Conservation (phyloP, 345 rosid species). For the Durio zibethinus region DNA sequence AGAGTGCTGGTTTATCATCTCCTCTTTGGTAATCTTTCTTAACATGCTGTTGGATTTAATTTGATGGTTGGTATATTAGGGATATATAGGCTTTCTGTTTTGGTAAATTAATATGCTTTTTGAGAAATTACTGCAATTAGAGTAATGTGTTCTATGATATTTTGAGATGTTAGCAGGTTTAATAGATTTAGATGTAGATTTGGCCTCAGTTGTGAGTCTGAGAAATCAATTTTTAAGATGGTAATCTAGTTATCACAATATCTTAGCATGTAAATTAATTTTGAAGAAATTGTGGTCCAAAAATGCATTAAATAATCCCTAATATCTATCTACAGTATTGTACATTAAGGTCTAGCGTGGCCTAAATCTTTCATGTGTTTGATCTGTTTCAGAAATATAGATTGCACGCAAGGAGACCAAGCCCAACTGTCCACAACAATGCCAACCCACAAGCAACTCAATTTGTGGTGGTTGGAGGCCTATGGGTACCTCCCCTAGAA, state of each 20-base stretch:
- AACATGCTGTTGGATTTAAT: neutral
- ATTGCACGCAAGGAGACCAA: constrained; percentile 81
- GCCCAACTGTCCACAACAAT: constrained; percentile 37
- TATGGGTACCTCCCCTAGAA: constrained; percentile 78
- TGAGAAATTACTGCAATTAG: neutral
- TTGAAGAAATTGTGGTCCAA: neutral
- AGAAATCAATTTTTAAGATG: neutral
- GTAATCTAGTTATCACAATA: neutral
- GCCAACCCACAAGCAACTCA: constrained; percentile 62
- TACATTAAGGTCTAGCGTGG: neutral
- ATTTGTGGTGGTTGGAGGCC: constrained; percentile 83
- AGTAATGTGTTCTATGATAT: neutral
- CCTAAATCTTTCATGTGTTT: neutral
- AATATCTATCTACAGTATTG: neutral
- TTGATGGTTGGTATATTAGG: neutral
- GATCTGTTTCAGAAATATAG: constrained; percentile 72
- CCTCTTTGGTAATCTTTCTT: neutral
- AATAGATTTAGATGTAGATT: neutral
- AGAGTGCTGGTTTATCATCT: neutral
- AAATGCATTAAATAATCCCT: no score
- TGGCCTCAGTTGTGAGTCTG: neutral
- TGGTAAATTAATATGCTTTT: neutral
- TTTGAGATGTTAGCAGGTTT: neutral
- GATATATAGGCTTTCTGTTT: neutral
- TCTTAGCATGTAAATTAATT: neutral